phyloP scores from a whole-genome alignment of 75 land plant species.

The Isoetes taiwanensis region DNA sequence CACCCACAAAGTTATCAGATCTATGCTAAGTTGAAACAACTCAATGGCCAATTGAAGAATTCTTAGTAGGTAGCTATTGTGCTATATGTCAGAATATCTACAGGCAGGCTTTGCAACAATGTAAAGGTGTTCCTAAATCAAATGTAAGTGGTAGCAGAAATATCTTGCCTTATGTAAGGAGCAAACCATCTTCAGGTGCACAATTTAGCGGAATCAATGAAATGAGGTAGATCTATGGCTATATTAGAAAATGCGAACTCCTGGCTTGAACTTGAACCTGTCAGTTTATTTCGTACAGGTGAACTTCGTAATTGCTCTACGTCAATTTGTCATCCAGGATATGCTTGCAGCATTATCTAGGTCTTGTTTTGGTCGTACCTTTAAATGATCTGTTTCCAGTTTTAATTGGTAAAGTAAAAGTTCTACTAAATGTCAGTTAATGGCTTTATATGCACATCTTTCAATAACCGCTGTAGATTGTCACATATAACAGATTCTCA shows the following conservation, averaged over 20 bases:
- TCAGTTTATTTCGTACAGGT: neutral
- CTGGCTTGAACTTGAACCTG: neutral
- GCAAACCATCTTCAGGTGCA: neutral
- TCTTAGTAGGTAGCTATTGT: too few species aligned
- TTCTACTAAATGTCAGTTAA: neutral
- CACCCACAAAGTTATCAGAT: too few species aligned
- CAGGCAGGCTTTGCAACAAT: constrained; percentile 4
- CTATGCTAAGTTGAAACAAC: too few species aligned
- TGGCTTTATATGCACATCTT: too few species aligned
- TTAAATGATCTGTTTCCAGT: too few species aligned
- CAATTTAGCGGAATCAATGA: neutral
- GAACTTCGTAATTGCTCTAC: neutral
- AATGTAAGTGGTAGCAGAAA: neutral
- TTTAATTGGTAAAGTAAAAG: neutral
- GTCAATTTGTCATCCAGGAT: neutral
- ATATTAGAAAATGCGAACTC: neutral
- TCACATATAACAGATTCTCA: too few species aligned
- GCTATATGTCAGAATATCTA: constrained; percentile 4
- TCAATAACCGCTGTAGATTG: too few species aligned
- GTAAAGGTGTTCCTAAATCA: neutral
- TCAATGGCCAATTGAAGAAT: too few species aligned
- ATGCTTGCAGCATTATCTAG: neutral
- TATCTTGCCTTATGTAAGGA: neutral
- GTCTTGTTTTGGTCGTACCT: neutral
- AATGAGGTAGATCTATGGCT: neutral